phyloP scores from a whole-genome alignment of 2,329 filamentous ascomycete species.

The Pyrenophora graminea region DNA sequence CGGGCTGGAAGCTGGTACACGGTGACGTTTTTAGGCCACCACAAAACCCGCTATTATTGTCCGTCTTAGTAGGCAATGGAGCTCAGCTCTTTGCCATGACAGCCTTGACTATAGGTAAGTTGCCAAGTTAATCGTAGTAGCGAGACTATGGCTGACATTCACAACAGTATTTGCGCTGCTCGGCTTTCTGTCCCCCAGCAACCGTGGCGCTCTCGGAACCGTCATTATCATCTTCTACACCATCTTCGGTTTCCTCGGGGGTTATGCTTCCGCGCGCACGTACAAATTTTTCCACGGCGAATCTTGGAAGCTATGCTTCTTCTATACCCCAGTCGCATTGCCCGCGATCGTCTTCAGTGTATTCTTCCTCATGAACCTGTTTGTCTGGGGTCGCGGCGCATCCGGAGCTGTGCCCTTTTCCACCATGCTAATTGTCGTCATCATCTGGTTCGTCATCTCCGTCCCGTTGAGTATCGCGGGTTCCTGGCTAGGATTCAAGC shows the following conservation, averaged over 20 bases:
- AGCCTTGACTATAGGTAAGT: constrained; percentile 77
- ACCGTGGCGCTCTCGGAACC: constrained; percentile 89
- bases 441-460: constrained; percentile 96
- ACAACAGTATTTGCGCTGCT: constrained; percentile 76
- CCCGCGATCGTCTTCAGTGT: constrained; percentile 82
- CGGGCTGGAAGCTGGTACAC: constrained; percentile 97
- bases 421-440: constrained; percentile 91
- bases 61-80: constrained; percentile 87
- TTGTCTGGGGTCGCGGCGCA: constrained; percentile 91
- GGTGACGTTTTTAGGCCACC: constrained; percentile 95
- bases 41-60: constrained; percentile 78
- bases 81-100: constrained; percentile 98
- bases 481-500: constrained; percentile 89
- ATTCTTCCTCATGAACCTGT: constrained; percentile 95
- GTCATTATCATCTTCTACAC: constrained; percentile 94
- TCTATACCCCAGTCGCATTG: constrained; percentile 81
- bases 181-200: constrained; percentile 93
- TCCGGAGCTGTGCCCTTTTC: constrained; percentile 94
- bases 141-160: constrained; percentile 13
- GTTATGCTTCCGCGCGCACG: constrained; percentile 84
- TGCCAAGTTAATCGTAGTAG: background rate
- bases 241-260: constrained; percentile 86
- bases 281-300: constrained; percentile 96
- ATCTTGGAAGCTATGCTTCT: constrained; percentile 92
- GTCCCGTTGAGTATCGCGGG: constrained; percentile 88